A percentile compares a stretch with the other conserved stretches of the same genome.
These are phyloP conservation scores for Phytophthora idaei DNA, from an alignment of 352 stramenopile species.

Conservation along the genomic window DNA sequence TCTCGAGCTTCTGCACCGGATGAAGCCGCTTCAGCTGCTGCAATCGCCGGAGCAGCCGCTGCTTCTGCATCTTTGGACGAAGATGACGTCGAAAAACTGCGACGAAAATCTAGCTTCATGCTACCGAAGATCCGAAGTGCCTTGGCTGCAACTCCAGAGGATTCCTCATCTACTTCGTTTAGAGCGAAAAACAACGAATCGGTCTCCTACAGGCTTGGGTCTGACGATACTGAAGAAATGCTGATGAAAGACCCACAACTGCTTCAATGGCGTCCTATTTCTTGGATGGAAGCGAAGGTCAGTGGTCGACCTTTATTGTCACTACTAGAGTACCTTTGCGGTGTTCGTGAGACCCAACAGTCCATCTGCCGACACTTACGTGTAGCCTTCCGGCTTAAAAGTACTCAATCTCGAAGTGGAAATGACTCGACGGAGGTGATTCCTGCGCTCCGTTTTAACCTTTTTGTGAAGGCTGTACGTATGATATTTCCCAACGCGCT, in stretches of 20 bases:
- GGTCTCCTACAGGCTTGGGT: conserved; percentile 10
- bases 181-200: conserved; percentile 17
- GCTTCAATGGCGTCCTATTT: conserved; percentile 67
- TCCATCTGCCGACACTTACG: conserved; percentile 58
- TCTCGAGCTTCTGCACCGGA: conserved; percentile 19
- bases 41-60: conserved; percentile 25
- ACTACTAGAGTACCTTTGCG: conserved; percentile 60
- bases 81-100: conserved; percentile 31
- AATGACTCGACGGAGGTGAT: background rate
- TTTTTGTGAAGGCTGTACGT: conserved; percentile 50
- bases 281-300: conserved; percentile 34
- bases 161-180: conserved; percentile 10
- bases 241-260: conserved; percentile 38
- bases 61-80: conserved; percentile 30
- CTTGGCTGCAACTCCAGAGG: conserved; percentile 1
- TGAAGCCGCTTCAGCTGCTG: conserved; percentile 21
- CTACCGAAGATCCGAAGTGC: conserved; percentile 43
- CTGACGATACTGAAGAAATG: conserved; percentile 36
- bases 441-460: conserved; percentile 30
- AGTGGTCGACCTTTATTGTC: conserved; percentile 47
- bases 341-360: conserved; percentile 52
- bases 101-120: conserved; percentile 56
- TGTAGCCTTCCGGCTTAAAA: conserved; percentile 55
- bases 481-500: conserved; percentile 61
- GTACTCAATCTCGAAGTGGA: conserved; percentile 7